Conservation (phyloP, 352 stramenopile genomes). For the Phytophthora multivora region DNA sequence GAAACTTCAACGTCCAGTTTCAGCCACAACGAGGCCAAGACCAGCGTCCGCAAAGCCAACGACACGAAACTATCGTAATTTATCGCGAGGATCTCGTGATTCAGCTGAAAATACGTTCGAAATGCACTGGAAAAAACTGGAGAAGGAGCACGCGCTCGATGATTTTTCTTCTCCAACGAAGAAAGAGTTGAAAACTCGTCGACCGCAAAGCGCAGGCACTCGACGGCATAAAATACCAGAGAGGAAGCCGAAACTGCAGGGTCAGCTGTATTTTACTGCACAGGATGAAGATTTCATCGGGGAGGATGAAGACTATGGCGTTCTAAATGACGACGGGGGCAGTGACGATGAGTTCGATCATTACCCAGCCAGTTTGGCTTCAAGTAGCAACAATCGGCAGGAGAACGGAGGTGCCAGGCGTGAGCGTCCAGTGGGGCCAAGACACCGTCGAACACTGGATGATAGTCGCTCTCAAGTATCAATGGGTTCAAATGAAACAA, state of each 20-base stretch:
- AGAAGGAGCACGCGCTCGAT: constrained; percentile 37
- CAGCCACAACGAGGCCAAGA: constrained; percentile 28
- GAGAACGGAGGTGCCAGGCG: constrained; percentile 7
- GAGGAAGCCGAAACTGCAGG: constrained; percentile 13
- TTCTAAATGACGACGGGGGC: constrained; percentile 46
- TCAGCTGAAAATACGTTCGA: constrained; percentile 32
- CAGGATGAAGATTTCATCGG: constrained; percentile 35
- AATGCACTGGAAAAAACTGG: constrained; percentile 48
- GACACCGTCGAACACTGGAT: constrained; percentile 38
- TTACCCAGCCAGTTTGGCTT: constrained; percentile 14
- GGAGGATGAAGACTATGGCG: constrained; percentile 48
- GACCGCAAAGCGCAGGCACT: constrained; percentile 49
- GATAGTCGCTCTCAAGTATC: constrained; percentile 23
- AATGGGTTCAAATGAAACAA: constrained; percentile 5
- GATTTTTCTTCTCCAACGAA: constrained; percentile 10
- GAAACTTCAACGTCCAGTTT: constrained; percentile 20
- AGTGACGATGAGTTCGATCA: constrained; percentile 41
- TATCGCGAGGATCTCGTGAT: neutral
- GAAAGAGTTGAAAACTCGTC: constrained; percentile 14
- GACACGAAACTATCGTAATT: neutral
- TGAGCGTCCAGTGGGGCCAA: neutral
- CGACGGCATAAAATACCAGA: constrained; percentile 9
- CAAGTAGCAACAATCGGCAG: constrained; percentile 12
- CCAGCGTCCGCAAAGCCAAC: constrained; percentile 40
- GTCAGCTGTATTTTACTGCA: constrained; percentile 28